Evolutionary conservation across 2,329 filamentous ascomycete genomes (phyloP).

Genomic region (Penicillium sp.): DNA sequence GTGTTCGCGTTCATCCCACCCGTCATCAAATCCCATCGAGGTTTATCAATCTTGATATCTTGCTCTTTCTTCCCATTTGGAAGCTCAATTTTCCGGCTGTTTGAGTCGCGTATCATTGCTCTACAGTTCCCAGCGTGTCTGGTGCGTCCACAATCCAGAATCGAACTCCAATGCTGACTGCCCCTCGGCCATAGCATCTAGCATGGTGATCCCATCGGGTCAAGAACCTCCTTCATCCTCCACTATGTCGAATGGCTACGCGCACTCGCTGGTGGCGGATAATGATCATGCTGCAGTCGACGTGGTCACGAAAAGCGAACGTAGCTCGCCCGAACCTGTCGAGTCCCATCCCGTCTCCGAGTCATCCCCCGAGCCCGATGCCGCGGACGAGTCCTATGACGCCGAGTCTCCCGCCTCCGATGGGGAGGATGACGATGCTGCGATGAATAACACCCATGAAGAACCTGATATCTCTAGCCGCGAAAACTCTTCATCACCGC

Average conservation of each 20-base stretch:
- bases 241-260: slow-evolving; percentile 37
- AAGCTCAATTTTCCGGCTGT: slow-evolving; percentile 25
- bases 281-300: slow-evolving; percentile 34
- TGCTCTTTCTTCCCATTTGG: slow-evolving; percentile 24
- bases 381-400: slow-evolving; percentile 41
- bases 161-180: slow-evolving; percentile 45
- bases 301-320: slow-evolving; percentile 59
- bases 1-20: slow-evolving; percentile 35
- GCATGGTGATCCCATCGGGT: slow-evolving; percentile 47
- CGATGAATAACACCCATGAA: slow-evolving; percentile 58
- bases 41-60: slow-evolving; percentile 32
- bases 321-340: slow-evolving; percentile 71
- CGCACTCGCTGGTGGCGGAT: slow-evolving; percentile 26
- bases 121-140: slow-evolving; percentile 24
- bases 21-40: slow-evolving; percentile 42
- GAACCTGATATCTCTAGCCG: slow-evolving; percentile 57
- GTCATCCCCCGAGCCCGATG: slow-evolving; percentile 43
- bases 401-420: slow-evolving; percentile 37
- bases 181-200: slow-evolving; percentile 39
- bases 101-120: slow-evolving; percentile 37
- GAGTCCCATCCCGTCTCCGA: slow-evolving; percentile 55
- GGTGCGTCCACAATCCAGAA: slow-evolving; percentile 15
- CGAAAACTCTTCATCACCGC: slow-evolving; percentile 66
- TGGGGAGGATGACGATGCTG: slow-evolving; percentile 66
- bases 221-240: slow-evolving; percentile 35